A percentile compares a stretch with the other conserved stretches of the same genome.
These are phyloP conservation scores for Coniochaeta prunicola DNA, from an alignment of 2,329 filamentous ascomycete genomes.

Conservation along the genomic window DNA sequence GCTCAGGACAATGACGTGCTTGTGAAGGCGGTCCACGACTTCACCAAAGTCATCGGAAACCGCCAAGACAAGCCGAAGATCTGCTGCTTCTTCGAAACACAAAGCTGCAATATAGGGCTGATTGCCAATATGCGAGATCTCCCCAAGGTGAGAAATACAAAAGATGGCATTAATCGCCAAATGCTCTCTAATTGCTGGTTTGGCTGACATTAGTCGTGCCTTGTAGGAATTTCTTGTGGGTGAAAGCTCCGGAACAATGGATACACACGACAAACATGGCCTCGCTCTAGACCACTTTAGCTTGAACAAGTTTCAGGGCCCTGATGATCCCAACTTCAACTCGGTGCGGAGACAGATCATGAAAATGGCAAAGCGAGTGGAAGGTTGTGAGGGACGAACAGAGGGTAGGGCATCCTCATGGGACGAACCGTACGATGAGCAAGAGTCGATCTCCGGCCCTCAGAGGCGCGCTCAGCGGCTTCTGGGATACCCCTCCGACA, in stretches of 20 bases:
- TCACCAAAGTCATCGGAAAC: background rate
- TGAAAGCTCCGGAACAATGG: background rate
- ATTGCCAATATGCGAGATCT: background rate
- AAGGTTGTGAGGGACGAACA: too few species aligned
- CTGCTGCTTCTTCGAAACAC: background rate
- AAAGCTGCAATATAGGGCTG: background rate
- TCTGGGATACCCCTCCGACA: too few species aligned
- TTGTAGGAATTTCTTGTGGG: background rate
- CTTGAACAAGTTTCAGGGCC: background rate
- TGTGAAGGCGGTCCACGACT: background rate
- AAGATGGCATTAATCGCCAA: background rate
- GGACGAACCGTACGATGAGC: too few species aligned
- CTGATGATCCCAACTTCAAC: background rate
- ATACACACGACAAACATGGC: background rate
- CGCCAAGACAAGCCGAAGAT: background rate
- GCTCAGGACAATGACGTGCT: background rate
- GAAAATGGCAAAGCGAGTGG: background rate
- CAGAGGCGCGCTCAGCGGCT: too few species aligned
- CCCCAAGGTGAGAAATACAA: background rate
- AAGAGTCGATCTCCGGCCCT: too few species aligned
- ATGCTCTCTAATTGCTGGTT: background rate
- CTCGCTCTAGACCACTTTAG: background rate
- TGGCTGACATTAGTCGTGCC: background rate
- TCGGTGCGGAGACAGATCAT: background rate
- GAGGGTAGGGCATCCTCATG: too few species aligned